phyloP scores from a whole-genome alignment of 805 yeast species.

The Suhomyces prunicola region DNA sequence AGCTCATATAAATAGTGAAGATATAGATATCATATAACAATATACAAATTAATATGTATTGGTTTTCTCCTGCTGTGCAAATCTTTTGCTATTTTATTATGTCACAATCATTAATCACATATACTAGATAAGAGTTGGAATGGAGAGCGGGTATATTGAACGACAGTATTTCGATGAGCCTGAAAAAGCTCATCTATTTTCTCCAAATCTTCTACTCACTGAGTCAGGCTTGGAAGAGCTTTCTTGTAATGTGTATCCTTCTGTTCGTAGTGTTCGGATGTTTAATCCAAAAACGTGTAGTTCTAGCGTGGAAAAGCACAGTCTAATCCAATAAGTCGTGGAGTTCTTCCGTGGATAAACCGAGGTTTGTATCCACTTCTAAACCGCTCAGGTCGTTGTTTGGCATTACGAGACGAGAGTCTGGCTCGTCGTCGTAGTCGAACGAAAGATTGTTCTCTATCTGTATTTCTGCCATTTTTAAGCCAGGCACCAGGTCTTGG shows the following conservation, averaged over 20 bases:
- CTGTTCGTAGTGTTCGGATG: too few species aligned
- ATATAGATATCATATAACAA: too few species aligned
- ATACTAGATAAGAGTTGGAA: too few species aligned
- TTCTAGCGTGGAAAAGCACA: background rate
- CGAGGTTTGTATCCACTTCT: constrained; percentile 17
- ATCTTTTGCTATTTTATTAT: background rate
- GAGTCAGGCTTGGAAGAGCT: too few species aligned
- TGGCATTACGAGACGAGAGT: constrained; percentile 1
- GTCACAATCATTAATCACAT: background rate
- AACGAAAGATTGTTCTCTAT: constrained; percentile 5
- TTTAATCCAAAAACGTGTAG: background rate
- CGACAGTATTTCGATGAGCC: background rate
- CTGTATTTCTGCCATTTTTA: constrained; percentile 11
- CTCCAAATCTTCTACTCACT: background rate
- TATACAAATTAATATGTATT: too few species aligned
- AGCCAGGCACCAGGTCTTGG: constrained; percentile 11
- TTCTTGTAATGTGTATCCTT: too few species aligned
- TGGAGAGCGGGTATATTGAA: background rate
- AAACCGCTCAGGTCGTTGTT: background rate
- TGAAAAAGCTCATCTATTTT: too few species aligned
- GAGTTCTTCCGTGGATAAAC: constrained; percentile 33
- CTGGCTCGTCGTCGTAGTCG: constrained; percentile 11
- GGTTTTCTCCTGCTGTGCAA: too few species aligned
- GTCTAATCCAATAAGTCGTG: constrained; percentile 33
- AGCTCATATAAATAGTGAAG: too few species aligned